These are phyloP conservation scores for Botryotinia globosa DNA, from an alignment of 2,329 filamentous ascomycete genomes.

Conservation along the genomic window DNA sequence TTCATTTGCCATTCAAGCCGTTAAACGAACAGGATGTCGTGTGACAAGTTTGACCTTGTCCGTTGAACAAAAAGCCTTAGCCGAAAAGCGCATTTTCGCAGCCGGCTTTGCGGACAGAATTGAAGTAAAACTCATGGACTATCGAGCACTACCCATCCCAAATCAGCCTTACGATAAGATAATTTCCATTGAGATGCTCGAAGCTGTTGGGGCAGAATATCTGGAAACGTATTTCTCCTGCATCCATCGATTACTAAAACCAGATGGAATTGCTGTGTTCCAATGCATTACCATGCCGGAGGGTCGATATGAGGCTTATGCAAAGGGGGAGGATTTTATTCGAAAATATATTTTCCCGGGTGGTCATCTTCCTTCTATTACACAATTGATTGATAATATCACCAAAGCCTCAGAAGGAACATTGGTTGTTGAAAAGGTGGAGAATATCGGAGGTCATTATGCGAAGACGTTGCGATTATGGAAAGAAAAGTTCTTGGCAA, in stretches of 20 bases:
- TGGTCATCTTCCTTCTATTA: slow-evolving; percentile 60
- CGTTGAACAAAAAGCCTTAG: slow-evolving; percentile 65
- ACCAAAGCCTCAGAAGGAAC: slow-evolving; percentile 57
- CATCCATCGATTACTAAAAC: slow-evolving; percentile 62
- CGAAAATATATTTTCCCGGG: slow-evolving; percentile 76
- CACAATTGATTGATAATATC: slow-evolving; percentile 58
- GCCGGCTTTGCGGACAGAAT: slow-evolving; percentile 61
- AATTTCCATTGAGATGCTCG: slow-evolving; percentile 75
- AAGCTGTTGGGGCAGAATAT: slow-evolving; percentile 68
- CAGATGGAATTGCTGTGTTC: slow-evolving; percentile 65
- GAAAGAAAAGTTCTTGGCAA: slow-evolving; percentile 62
- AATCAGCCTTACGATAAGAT: slow-evolving; percentile 63
- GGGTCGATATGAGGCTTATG: slow-evolving; percentile 62
- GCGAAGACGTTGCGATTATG: slow-evolving; percentile 66
- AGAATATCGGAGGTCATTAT: slow-evolving; percentile 75
- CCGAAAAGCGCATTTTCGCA: slow-evolving; percentile 60
- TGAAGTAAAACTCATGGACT: slow-evolving; percentile 66
- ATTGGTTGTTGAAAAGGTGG: slow-evolving; percentile 63
- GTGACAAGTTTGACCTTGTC: slow-evolving; percentile 69
- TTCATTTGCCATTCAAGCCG: slow-evolving; percentile 68
- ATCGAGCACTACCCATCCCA: slow-evolving; percentile 58
- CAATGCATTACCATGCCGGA: slow-evolving; percentile 79
- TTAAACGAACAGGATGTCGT: slow-evolving; percentile 61
- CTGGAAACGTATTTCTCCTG: slow-evolving; percentile 65
- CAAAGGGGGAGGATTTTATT: slow-evolving; percentile 69